Conservation (phyloP, 441 rosid species). For the Pelargonium cotyledonis region DNA sequence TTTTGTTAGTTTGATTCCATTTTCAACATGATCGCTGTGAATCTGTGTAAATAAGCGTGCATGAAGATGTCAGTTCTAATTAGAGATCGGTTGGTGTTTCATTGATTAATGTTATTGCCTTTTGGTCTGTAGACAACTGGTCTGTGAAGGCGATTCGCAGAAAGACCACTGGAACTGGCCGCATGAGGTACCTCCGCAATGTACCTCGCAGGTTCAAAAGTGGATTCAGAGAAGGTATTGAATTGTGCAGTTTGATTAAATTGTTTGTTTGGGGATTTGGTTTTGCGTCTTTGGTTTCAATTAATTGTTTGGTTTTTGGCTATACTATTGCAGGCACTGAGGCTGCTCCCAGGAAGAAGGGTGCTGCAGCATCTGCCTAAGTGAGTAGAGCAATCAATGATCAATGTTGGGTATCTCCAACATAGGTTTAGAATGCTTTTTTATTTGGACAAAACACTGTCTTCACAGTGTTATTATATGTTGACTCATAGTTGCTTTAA, state of each 20-base stretch:
- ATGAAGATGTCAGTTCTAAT: too few species aligned
- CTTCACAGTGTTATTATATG: too few species aligned
- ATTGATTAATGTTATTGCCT: not conserved
- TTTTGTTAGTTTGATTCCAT: too few species aligned
- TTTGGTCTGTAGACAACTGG: not conserved
- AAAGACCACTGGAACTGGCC: constrained; percentile 10
- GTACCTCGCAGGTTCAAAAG: constrained; percentile 85
- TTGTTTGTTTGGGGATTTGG: too few species aligned
- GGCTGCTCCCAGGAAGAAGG: constrained; percentile 9
- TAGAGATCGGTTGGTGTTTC: too few species aligned
- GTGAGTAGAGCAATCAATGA: not conserved
- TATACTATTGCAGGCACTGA: not conserved
- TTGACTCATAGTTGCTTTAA: too few species aligned
- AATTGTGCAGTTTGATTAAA: not conserved
- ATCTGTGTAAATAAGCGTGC: too few species aligned
- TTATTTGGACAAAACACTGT: not conserved
- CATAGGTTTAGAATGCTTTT: not conserved
- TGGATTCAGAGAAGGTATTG: constrained; percentile 81
- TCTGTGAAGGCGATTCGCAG: constrained; percentile 1
- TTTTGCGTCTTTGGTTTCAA: not conserved
- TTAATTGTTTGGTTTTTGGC: not conserved
- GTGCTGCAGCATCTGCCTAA: constrained; percentile 7
- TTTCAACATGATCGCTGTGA: too few species aligned
- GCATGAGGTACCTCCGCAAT: constrained; percentile 87
- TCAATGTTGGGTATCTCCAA: not conserved